Percentiles rank a stretch among this genome's conserved stretches.
Conservation (phyloP, 805 yeast species). For the Lachancea sp. region DNA sequence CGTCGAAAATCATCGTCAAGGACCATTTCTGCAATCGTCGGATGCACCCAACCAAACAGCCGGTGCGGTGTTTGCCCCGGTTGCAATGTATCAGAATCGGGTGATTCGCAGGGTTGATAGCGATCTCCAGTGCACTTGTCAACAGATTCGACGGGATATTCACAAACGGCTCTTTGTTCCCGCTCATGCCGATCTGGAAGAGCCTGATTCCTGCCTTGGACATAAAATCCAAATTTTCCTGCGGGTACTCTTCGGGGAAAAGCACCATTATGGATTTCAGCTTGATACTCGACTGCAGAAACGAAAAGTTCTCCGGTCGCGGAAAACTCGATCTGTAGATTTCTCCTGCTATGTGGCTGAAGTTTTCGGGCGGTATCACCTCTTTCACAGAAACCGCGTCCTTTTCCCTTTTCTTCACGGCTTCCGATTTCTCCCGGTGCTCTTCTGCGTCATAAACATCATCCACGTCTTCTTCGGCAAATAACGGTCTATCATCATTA, state of each 20-base stretch:
- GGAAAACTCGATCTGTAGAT: slow-evolving; percentile 91
- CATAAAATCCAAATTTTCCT: slow-evolving; percentile 61
- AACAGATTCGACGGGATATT: slow-evolving; percentile 62
- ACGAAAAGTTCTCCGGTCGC: slow-evolving; percentile 70
- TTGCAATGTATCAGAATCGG: slow-evolving; percentile 93
- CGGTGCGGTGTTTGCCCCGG: slow-evolving; percentile 94
- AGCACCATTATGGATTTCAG: slow-evolving; percentile 74
- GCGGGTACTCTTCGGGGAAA: slow-evolving; percentile 89
- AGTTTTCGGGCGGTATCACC: slow-evolving; percentile 76
- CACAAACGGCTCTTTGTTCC: slow-evolving; percentile 92
- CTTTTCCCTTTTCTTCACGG: neutral
- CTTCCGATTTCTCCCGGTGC: slow-evolving; percentile 15
- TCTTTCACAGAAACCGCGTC: slow-evolving; percentile 8
- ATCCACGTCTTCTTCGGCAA: slow-evolving; percentile 25
- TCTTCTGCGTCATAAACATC: slow-evolving; percentile 21
- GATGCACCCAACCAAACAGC: slow-evolving; percentile 90
- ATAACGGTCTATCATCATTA: too few species aligned
- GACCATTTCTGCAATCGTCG: slow-evolving; percentile 90
- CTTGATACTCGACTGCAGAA: slow-evolving; percentile 48
- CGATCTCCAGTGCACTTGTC: slow-evolving; percentile 74
- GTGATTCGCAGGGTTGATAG: slow-evolving; percentile 78
- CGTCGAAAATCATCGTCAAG: slow-evolving; percentile 88
- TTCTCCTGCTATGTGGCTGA: slow-evolving; percentile 69
- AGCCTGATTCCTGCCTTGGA: slow-evolving; percentile 54
- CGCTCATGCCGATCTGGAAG: slow-evolving; percentile 88